phyloP scores from a whole-genome alignment of 306 rosid genomes.

The Cucurbita maxima region DNA sequence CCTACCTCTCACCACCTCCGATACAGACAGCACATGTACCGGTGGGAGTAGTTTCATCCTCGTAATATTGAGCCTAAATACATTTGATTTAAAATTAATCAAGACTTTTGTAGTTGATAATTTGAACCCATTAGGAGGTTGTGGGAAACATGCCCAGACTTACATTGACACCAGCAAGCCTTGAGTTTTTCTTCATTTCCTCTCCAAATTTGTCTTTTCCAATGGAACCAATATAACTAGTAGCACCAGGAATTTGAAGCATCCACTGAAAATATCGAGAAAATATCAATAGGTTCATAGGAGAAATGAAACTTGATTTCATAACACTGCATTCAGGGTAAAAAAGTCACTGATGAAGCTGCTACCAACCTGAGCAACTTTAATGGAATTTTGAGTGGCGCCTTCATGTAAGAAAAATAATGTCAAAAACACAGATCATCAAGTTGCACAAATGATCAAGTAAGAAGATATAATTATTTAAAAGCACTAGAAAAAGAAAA shows the following conservation, averaged over 20 bases:
- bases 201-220: constrained; percentile 93
- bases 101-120: neutral
- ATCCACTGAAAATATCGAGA: constrained; percentile 40
- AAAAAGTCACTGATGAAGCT: neutral
- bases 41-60: constrained; percentile 69
- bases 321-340: neutral
- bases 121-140: neutral
- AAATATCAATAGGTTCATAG: neutral
- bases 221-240: constrained; percentile 80
- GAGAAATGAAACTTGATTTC: neutral
- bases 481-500: neutral
- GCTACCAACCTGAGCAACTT: constrained; percentile 69
- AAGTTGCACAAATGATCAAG: neutral
- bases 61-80: constrained; percentile 69
- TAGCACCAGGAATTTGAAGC: constrained; percentile 80
- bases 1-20: constrained; percentile 83
- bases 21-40: constrained; percentile 98
- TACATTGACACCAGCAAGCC: constrained; percentile 72
- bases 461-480: neutral
- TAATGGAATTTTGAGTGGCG: constrained; percentile 84
- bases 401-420: constrained; percentile 26
- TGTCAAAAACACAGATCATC: neutral
- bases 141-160: constrained; percentile 15
- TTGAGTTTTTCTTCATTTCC: constrained; percentile 63
- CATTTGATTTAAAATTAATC: neutral